Percentiles rank a stretch among this genome's conserved stretches.
Conservation (phyloP, 2,329 filamentous ascomycete species). For the Penicillium sp. region DNA sequence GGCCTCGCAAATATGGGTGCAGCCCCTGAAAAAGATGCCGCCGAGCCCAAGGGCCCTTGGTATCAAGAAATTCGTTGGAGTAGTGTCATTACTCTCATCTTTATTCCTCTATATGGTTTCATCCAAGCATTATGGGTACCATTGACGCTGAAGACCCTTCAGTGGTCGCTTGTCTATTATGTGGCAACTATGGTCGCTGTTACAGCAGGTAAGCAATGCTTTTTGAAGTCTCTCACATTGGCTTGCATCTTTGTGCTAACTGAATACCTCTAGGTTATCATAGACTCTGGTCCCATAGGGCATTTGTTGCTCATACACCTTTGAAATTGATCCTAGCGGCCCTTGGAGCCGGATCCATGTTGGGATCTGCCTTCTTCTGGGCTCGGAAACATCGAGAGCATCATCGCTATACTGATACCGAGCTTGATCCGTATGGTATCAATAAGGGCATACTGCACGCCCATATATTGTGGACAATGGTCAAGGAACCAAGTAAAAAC, state of each 20-base stretch:
- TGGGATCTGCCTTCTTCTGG: constrained; percentile 89
- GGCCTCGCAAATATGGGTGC: background rate
- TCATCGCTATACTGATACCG: constrained; percentile 88
- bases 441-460: constrained; percentile 83
- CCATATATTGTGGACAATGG: constrained; percentile 77
- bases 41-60: background rate
- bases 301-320: constrained; percentile 71
- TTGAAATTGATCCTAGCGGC: constrained; percentile 79
- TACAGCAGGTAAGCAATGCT: background rate
- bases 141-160: constrained; percentile 64
- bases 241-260: constrained; percentile 28
- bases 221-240: constrained; percentile 59
- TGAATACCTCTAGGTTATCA: constrained; percentile 58
- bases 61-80: background rate
- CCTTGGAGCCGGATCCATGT: constrained; percentile 75
- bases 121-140: constrained; percentile 76
- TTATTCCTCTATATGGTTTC: constrained; percentile 70
- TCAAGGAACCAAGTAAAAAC: constrained; percentile 78
- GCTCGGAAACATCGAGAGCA: constrained; percentile 80
- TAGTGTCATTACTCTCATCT: constrained; percentile 47
- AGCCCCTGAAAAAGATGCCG: background rate
- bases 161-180: constrained; percentile 74
- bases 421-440: constrained; percentile 88
- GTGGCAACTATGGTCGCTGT: background rate
- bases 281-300: constrained; percentile 80